Evolutionary conservation across 2,329 filamentous ascomycete species (phyloP).

Genomic region (Pestalotiopsis sp.): DNA sequence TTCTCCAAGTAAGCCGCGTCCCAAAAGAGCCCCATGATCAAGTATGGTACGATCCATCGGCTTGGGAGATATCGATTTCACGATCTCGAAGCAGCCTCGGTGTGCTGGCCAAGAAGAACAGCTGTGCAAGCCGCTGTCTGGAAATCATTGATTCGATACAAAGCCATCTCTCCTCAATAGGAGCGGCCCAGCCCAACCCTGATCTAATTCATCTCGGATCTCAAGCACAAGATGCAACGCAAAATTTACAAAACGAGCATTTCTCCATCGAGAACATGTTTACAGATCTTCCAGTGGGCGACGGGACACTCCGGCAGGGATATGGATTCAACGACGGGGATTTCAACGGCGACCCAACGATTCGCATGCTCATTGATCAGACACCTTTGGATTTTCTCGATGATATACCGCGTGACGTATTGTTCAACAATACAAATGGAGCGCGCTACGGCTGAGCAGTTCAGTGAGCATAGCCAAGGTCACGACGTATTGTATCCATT

Average conservation of each 20-base stretch:
- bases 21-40: background rate
- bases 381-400: background rate
- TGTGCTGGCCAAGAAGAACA: slow-evolving; percentile 7
- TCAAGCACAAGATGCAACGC: background rate
- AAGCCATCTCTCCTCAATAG: background rate
- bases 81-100: background rate
- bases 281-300: background rate
- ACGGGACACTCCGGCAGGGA: background rate
- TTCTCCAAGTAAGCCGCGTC: slow-evolving; percentile 27
- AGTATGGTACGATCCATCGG: background rate
- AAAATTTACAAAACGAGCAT: background rate
- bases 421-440: background rate
- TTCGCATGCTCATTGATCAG: slow-evolving; percentile 11
- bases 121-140: slow-evolving; percentile 4
- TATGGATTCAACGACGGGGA: slow-evolving; percentile 6
- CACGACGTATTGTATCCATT: background rate
- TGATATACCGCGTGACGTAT: background rate
- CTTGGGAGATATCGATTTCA: slow-evolving; percentile 1
- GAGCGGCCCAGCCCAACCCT: background rate
- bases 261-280: background rate
- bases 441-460: background rate
- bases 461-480: background rate
- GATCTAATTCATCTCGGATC: background rate
- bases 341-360: slow-evolving; percentile 4
- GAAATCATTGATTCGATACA: slow-evolving; percentile 7